These are phyloP conservation scores for Globisporangium cylindrosporum DNA, from an alignment of 352 stramenopile genomes.

Conservation along the genomic window DNA sequence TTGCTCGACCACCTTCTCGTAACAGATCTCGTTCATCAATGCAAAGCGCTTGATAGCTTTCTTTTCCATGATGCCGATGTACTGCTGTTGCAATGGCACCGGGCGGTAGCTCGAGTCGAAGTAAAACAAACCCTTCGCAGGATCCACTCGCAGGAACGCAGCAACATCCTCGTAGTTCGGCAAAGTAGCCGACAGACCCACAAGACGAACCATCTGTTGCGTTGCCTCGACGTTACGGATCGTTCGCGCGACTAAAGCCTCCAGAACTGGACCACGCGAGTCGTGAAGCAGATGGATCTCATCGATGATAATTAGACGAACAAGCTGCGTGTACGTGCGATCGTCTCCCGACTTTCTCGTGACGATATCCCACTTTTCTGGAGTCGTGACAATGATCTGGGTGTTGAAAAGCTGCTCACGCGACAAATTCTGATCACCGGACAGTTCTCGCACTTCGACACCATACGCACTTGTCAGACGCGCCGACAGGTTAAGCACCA, in stretches of 20 bases:
- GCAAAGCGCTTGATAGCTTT: constrained; percentile 99
- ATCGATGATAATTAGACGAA: constrained; percentile 99
- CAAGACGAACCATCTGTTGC: constrained; percentile 95
- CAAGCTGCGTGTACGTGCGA: constrained; percentile 97
- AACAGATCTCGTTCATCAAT: constrained; percentile 99
- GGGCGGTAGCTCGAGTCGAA: constrained; percentile 99
- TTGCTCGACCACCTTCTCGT: constrained; percentile 97
- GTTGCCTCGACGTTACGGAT: constrained; percentile 98
- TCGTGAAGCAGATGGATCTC: constrained; percentile 99
- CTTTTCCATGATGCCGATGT: constrained; percentile 99
- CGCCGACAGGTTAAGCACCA: constrained; percentile 97
- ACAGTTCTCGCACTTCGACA: constrained; percentile 96
- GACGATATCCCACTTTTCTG: constrained; percentile 99
- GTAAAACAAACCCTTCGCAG: constrained; percentile 98
- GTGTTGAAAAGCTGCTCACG: constrained; percentile 97
- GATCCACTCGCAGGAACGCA: constrained; percentile 97
- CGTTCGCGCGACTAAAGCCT: constrained; percentile 96
- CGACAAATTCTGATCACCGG: constrained; percentile 97
- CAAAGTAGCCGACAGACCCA: constrained; percentile 98
- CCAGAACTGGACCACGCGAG: constrained; percentile 96
- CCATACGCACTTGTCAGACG: constrained; percentile 92
- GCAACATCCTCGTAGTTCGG: constrained; percentile 99
- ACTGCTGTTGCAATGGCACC: constrained; percentile 99
- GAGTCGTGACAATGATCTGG: constrained; percentile 99
- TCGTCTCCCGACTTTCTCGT: constrained; percentile 98